Percentiles rank a stretch among this genome's conserved stretches.
phyloP scores from a whole-genome alignment of 148 eudicot genomes.

The Pharnaceum exiguum region DNA sequence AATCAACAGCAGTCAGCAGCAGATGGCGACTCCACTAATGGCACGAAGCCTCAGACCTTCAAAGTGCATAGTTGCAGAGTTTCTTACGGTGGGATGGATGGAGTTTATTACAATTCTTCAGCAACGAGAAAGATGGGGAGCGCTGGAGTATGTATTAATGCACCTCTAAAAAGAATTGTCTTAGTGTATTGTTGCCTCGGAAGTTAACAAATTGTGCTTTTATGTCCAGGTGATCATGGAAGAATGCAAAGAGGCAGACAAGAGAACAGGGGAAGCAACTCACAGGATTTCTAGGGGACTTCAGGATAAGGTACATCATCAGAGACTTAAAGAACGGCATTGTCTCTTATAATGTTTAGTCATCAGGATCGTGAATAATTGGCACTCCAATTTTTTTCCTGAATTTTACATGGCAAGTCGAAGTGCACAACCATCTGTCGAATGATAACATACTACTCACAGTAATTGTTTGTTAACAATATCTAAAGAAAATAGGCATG shows the following conservation, averaged over 20 bases:
- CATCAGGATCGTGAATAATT: neutral
- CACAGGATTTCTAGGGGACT: conserved; percentile 82
- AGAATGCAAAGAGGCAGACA: conserved; percentile 81
- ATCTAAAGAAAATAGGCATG: no score
- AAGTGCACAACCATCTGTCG: no score
- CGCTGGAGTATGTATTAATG: conserved; percentile 53
- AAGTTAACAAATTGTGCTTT: neutral
- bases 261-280: conserved; percentile 67
- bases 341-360: no score
- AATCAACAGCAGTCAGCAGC: neutral
- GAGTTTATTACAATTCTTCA: conserved; percentile 65
- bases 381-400: neutral
- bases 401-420: neutral
- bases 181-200: neutral
- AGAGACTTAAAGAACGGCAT: neutral
- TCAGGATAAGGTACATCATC: conserved; percentile 58
- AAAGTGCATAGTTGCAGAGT: conserved; percentile 56
- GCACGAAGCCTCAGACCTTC: conserved; percentile 24
- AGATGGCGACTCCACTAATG: conserved; percentile 22
- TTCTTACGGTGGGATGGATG: conserved; percentile 78
- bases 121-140: conserved; percentile 50
- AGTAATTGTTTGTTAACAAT: no score
- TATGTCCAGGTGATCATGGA: conserved; percentile 52
- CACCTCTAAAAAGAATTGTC: neutral
- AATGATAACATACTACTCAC: no score